Base-by-base conservation (phyloP, 2,329 filamentous ascomycete genomes). In the Sphaceloma murrayae region DNA sequence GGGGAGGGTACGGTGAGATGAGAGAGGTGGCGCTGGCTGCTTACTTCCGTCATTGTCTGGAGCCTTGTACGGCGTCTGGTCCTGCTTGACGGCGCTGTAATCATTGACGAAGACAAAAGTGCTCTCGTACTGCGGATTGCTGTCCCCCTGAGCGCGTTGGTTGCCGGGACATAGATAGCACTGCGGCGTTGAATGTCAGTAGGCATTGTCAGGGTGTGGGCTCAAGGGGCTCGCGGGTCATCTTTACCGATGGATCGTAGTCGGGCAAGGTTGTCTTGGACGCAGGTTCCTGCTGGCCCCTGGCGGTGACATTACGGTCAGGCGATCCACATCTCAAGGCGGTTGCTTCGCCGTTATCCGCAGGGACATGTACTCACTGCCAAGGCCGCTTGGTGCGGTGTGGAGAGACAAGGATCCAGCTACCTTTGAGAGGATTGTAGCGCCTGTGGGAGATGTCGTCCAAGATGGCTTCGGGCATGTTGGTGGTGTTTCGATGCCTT, bases 101-200 rank as follows among this genome's bases (percentile, higher is more conserved):
- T 98, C 91, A 58, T 98, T 98, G 53, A 96, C 83, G 58, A 98
- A 98, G 29, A 89, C 82, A 60, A 93, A 96, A 0, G 87, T 94
- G 56, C 77, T 77, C 43, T 83, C 73, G 60, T 96, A 98, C 44
- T 83, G 71, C 1, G 91, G 89, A 57, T 98, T 98, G 48, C 64
- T 62, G 57, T 91, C 86, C 45, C 91, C 91, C 55, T 86, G 79
- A 3, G 91, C 91, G 46, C 91, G 81, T 52, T 82, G 73, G 62
- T 98, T 98, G 27, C 87, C 78, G 1, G 91, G 91, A 59, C 91
- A 98, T 7, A 98, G 74, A 63, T 96, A 98, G 66, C 91, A 98
- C 74, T 89, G 56, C 16, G 14, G 17, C 27, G 3, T 2, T 17
- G n/a, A n/a, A n/a, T n/a, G 39, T 49, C 36, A 46, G 42, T 27